Conservation (phyloP, 345 rosid genomes). For the Camelina sativa region DNA sequence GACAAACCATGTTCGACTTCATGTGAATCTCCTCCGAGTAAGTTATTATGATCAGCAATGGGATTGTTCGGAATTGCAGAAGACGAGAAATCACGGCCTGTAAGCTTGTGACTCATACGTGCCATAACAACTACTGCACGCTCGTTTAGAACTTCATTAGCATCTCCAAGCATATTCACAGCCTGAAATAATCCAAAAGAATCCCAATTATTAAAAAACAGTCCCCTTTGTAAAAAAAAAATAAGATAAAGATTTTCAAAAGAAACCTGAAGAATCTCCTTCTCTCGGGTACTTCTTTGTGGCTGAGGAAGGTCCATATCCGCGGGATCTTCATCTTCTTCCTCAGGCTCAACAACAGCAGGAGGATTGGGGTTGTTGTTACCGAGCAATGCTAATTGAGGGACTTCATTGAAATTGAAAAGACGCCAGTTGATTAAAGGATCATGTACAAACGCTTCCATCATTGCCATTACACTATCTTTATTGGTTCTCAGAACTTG, state of each 20-base stretch:
- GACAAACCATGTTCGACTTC: conserved; percentile 93
- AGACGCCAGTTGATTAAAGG: conserved; percentile 99
- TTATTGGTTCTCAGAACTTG: conserved; percentile 89
- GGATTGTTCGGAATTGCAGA: conserved; percentile 55
- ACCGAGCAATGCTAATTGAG: conserved; percentile 76
- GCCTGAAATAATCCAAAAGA: conserved; percentile 58
- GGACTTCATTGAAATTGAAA: conserved; percentile 95
- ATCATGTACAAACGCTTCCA: conserved; percentile 99
- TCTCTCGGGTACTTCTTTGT: conserved; percentile 89
- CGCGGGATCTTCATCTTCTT: conserved; percentile 64
- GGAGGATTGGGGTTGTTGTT: conserved; percentile 60
- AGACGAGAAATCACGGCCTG: conserved; percentile 88
- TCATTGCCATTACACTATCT: conserved; percentile 99
- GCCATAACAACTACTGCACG: conserved; percentile 96
- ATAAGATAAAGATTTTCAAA: not conserved
- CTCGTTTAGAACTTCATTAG: conserved; percentile 92
- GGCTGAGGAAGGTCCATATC: conserved; percentile 83
- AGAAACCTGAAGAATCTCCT: conserved; percentile 90
- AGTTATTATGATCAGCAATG: conserved; percentile 69
- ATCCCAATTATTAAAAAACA: not conserved
- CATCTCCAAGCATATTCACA: conserved; percentile 96
- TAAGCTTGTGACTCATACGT: conserved; percentile 90
- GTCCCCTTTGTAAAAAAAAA: not conserved
- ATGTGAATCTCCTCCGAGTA: conserved; percentile 76
- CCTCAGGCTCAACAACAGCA: conserved; percentile 55